phyloP scores from a whole-genome alignment of 306 rosid species.

The Glycine soja region DNA sequence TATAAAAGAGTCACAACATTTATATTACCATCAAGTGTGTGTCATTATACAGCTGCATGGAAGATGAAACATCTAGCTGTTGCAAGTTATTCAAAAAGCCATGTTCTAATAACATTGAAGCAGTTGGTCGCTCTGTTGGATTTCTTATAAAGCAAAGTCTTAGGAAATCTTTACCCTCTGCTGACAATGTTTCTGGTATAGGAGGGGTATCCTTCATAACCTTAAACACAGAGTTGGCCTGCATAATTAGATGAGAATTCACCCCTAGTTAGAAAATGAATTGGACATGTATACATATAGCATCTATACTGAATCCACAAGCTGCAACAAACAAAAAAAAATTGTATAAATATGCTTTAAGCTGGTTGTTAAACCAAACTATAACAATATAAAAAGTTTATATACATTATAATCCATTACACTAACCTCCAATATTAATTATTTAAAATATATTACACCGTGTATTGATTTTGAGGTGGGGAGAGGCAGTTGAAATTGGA shows the following conservation, averaged over 20 bases:
- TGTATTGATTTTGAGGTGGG: too few relatives aligned
- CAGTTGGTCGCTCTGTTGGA: constrained; percentile 87
- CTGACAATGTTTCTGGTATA: constrained; percentile 82
- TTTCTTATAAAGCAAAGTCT: constrained; percentile 88
- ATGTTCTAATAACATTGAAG: constrained; percentile 78
- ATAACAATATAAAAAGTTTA: neutral
- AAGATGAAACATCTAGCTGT: constrained; percentile 56
- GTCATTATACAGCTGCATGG: constrained; percentile 48
- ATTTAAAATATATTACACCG: too few relatives aligned
- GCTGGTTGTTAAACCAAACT: constrained; percentile 7
- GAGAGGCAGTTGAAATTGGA: too few relatives aligned
- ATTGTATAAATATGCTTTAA: constrained; percentile 30
- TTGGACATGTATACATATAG: neutral
- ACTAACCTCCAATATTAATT: too few relatives aligned
- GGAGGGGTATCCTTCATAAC: constrained; percentile 85
- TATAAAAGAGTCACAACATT: constrained; percentile 12
- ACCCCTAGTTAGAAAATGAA: constrained; percentile 39
- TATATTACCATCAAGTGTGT: constrained; percentile 56
- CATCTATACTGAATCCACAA: constrained; percentile 24
- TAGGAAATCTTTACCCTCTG: constrained; percentile 84
- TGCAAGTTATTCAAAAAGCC: constrained; percentile 69
- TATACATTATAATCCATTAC: neutral
- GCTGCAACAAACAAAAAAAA: constrained; percentile 19
- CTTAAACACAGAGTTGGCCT: constrained; percentile 99
- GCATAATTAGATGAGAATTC: constrained; percentile 48